Conservation (phyloP, 1,284 basidiomycete genomes). For the Amylostereum chailletii region DNA sequence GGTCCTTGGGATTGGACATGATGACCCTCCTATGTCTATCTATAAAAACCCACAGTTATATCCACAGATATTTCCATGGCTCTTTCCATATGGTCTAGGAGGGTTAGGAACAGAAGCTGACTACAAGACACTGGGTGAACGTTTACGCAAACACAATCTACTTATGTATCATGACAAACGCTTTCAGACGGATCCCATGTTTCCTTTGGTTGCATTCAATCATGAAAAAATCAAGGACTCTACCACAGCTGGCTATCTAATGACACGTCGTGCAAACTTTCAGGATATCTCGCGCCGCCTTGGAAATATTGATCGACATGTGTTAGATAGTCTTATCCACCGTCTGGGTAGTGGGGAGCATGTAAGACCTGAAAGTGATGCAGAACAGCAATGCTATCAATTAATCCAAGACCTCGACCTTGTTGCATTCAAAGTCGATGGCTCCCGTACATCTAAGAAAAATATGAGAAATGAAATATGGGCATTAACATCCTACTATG, state of each 20-base stretch:
- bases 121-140: conserved; percentile 2
- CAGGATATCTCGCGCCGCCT: conserved; percentile 18
- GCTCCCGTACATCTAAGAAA: conserved; percentile 24
- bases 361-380: conserved; percentile 19
- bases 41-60: conserved; percentile 19
- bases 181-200: conserved; percentile 26
- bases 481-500: conserved; percentile 22
- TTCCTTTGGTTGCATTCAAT: conserved; percentile 29
- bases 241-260: conserved; percentile 19
- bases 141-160: conserved; percentile 16
- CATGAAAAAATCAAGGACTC: conserved; percentile 26
- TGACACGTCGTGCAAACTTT: conserved; percentile 20
- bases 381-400: conserved; percentile 25
- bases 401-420: conserved; percentile 25
- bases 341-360: conserved; percentile 13
- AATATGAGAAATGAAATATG: conserved; percentile 28
- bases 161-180: conserved; percentile 29
- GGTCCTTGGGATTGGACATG: conserved; percentile 14
- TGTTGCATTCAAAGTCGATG: conserved; percentile 22
- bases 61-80: conserved; percentile 21
- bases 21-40: conserved; percentile 9
- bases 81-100: conserved; percentile 20
- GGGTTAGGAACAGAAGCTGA: conserved; percentile 11
- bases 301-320: conserved; percentile 16
- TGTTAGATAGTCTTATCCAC: conserved; percentile 16